Conservation (phyloP, 305 asterid species). For the Rubia tinctorum region DNA sequence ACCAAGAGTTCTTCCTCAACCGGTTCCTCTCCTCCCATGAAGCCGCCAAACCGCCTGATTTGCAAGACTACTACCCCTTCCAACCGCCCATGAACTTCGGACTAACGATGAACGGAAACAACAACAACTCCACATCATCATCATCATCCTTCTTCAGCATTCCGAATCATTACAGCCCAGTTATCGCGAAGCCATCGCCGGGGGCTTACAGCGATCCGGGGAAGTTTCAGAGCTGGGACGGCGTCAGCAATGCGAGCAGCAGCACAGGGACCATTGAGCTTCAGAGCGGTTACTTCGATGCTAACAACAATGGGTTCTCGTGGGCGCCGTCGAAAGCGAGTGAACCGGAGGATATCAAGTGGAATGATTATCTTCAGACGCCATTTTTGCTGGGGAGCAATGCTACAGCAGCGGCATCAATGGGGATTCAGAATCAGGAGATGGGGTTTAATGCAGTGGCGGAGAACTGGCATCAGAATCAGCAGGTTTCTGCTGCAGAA, state of each 20-base stretch:
- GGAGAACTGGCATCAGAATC: slow-evolving; percentile 51
- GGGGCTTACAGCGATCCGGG: slow-evolving; percentile 3
- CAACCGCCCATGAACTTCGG: slow-evolving; percentile 33
- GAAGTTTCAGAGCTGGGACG: slow-evolving; percentile 51
- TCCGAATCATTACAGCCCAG: slow-evolving; percentile 22
- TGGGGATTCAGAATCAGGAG: slow-evolving; percentile 31
- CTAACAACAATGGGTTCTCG: slow-evolving; percentile 15
- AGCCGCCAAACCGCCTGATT: slow-evolving; percentile 26
- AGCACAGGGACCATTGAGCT: slow-evolving; percentile 25
- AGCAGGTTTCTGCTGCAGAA: slow-evolving; percentile 25
- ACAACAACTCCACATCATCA: slow-evolving; percentile 27
- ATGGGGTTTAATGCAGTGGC: slow-evolving; percentile 26
- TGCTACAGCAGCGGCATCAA: slow-evolving; percentile 35
- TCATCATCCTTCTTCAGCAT: slow-evolving; percentile 28
- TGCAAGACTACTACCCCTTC: slow-evolving; percentile 50
- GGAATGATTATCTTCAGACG: slow-evolving; percentile 72
- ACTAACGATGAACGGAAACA: slow-evolving; percentile 33
- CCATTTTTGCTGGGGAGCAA: slow-evolving; percentile 44
- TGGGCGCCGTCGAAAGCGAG: slow-evolving; percentile 18
- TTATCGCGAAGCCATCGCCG: slow-evolving; percentile 19
- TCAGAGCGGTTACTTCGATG: slow-evolving; percentile 30
- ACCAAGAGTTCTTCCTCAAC: slow-evolving; percentile 68
- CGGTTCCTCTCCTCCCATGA: slow-evolving; percentile 47
- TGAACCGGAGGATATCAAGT: slow-evolving; percentile 46
- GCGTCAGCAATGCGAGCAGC: slow-evolving; percentile 25